Conservation (phyloP, 2,329 filamentous ascomycete genomes). For the Diaporthe sp. region DNA sequence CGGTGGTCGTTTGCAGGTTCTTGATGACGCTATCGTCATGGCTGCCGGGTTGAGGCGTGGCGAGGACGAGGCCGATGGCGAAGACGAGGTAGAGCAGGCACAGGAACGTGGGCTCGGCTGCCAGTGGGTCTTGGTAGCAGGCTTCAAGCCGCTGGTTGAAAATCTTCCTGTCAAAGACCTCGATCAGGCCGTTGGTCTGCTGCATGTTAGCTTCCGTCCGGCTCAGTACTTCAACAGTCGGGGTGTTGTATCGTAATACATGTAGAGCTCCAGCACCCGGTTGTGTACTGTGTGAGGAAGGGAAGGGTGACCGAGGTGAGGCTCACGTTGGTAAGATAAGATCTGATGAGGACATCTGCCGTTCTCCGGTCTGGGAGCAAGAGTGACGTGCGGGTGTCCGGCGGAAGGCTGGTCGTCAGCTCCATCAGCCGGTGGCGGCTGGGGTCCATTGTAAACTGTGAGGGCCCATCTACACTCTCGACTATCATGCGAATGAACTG, state of each 20-base stretch:
- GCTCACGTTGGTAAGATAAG: slow-evolving; percentile 70
- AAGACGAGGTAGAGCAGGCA: slow-evolving; percentile 72
- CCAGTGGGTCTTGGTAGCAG: slow-evolving; percentile 65
- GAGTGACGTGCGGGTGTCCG: slow-evolving; percentile 57
- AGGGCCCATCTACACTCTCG: slow-evolving; percentile 62
- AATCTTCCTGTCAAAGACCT: slow-evolving; percentile 64
- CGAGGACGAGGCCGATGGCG: slow-evolving; percentile 70
- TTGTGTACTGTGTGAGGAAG: neutral
- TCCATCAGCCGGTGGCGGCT: slow-evolving; percentile 67
- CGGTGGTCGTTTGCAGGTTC: slow-evolving; percentile 56
- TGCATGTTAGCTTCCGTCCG: neutral
- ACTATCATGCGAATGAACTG: slow-evolving; percentile 71
- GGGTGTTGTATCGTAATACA: neutral
- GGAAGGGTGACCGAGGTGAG: neutral
- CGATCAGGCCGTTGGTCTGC: slow-evolving; percentile 69
- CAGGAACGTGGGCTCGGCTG: slow-evolving; percentile 60
- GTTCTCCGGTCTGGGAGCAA: slow-evolving; percentile 66
- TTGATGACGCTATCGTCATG: slow-evolving; percentile 61
- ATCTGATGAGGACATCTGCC: slow-evolving; percentile 63
- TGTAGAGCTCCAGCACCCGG: too few relatives aligned
- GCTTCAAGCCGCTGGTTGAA: slow-evolving; percentile 62
- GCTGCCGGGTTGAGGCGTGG: slow-evolving; percentile 60
- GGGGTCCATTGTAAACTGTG: slow-evolving; percentile 67
- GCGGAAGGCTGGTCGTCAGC: slow-evolving; percentile 58
- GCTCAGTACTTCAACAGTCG: neutral